Base-by-base conservation (phyloP, 148 eudicot genomes). In the Cornus florida region DNA sequence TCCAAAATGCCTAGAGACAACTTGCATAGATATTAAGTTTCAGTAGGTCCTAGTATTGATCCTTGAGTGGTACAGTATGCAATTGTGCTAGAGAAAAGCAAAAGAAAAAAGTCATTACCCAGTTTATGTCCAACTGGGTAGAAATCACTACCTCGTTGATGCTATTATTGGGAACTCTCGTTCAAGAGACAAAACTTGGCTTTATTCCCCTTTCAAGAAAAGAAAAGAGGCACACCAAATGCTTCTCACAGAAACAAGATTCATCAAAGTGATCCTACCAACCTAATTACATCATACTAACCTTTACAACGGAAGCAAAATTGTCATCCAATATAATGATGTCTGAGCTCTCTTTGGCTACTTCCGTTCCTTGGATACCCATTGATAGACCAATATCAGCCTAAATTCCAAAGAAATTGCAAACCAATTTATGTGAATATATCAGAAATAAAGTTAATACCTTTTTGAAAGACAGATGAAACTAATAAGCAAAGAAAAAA, bases 271-370 rank as follows among this genome's bases (percentile, higher is more conserved):
- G 32, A 69, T 69, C 24, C 23, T n/a, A 62, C 35, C 8, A 53
- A 28, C 43, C 5, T 32, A 70, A 66, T n/a, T 56, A 23, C 69
- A 56, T 22, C 35, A 28, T 56, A 84, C 89, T 68, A 74, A 92
- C 97, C 97, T 91, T 92, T n/a, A 92, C 97, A n/a, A 92, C 94
- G 71, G 97, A 91, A 80, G 92, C 84, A 88, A 92, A 92, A 82
- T 91, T 91, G 75, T 92, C 97, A 86, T 92, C 97, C 89, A 92
- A 79, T 80, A 92, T 92, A 43, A 92, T 89, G 83, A 92, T 91
- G 81, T 92, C 94, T 23, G 94, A 88, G 82, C 94, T 92, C 79
- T 92, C 97, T 80, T 92, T 92, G 2, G 97, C 94, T 75, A 91
- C 97, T 82, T 92, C 94, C 19, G 94, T 92, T 77, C 97, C 97